Evolutionary conservation across 208 protist species (phyloP), one percentile per base, ranked within the genome.

Genomic region (Balamuthia mandrillaris): DNA sequence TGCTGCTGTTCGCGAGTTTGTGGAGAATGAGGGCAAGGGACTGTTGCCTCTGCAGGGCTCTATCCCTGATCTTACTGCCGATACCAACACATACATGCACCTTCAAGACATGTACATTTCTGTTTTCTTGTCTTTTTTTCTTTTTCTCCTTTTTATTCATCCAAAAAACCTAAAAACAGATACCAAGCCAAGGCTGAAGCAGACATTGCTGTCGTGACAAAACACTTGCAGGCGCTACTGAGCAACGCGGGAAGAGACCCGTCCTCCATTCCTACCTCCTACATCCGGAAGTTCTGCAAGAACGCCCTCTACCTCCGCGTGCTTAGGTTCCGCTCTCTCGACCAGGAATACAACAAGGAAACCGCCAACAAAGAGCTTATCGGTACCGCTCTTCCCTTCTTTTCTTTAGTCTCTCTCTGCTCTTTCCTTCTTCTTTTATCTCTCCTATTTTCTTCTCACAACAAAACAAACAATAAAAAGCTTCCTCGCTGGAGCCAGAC

Each of bases 41-140:
- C 41, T 45, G 3, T 85, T 98, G 16, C 97, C 97, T 1, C 85
- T 97, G 27, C 85, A 87, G 42, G 96, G 96, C 52, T 89, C 91
- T 82, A 61, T 99, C 4, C 97, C 96, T 14, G 97, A 99, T 89
- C 96, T 99, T 83, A 94, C 88, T 3, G 95, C 96, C n/a, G 96
- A 96, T 31, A 98, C 96, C n/a, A 61, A 85, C 18, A 96, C 91
- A 9, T 82, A 82, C 54, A 52, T 82, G 18, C 51, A 33, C 3
- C 75, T 82, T 39, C 75, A 82, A 82, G 75, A 45, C 35, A 35
- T 18, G 6, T 3, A 12, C 6, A 0, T 6, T 18, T 1, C 37
- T 27, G 33, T 44, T 1, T n/a, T 3, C 14, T 10, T 79, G 21
- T 35, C 54, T 49, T 4, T 61, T 81, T 18, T 29, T 44, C 33